Evolutionary conservation across 179 eudicot genomes (phyloP).

Genomic region (Gypsophila paniculata): DNA sequence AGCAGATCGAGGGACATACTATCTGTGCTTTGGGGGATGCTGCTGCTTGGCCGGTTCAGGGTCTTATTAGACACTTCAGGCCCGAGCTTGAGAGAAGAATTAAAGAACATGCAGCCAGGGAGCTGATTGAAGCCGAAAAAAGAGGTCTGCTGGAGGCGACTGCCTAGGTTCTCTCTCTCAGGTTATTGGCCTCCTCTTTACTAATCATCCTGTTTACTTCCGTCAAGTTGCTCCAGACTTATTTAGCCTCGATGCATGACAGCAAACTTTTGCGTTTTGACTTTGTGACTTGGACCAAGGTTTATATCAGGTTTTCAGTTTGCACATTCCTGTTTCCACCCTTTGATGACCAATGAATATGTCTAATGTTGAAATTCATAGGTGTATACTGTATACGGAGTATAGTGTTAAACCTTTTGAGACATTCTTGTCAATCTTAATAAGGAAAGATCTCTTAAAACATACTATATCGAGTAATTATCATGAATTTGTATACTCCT

Average conservation of each 20-base stretch:
- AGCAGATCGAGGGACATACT: slow-evolving; percentile 97
- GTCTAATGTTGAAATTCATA: no score
- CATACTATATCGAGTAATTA: no score
- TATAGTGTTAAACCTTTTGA: no score
- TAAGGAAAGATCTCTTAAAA: no score
- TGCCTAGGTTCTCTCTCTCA: slow-evolving; percentile 43
- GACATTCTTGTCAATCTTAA: no score
- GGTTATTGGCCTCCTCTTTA: slow-evolving; percentile 33
- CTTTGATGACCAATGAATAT: no score
- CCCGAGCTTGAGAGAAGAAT: slow-evolving; percentile 95
- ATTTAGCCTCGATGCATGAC: background rate
- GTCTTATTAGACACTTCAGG: slow-evolving; percentile 92
- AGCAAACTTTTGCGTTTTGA: background rate
- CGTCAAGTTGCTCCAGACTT: background rate
- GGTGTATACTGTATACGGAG: no score
- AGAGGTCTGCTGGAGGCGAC: slow-evolving; percentile 67
- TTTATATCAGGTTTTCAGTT: background rate
- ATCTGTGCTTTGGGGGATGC: slow-evolving; percentile 98
- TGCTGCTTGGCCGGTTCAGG: slow-evolving; percentile 99
- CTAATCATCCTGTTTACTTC: background rate
- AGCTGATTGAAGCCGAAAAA: slow-evolving; percentile 54
- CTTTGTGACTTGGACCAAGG: background rate
- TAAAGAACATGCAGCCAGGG: slow-evolving; percentile 75
- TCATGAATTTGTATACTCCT: no score
- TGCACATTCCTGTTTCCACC: no score